Conservation (phyloP, 371 early-diverging fungal species). For the Parasitella parasitica region DNA sequence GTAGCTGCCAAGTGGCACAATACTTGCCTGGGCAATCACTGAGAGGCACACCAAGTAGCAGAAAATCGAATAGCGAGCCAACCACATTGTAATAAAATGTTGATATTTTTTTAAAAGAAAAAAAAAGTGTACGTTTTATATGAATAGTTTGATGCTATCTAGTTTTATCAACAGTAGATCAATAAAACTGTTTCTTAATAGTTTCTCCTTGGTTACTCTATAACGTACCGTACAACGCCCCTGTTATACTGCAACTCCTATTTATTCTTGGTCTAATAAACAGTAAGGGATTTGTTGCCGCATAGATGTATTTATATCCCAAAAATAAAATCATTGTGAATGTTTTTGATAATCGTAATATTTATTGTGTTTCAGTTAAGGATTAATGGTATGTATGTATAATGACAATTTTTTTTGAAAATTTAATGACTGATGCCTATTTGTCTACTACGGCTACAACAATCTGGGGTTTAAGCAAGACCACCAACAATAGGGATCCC, state of each 20-base stretch:
- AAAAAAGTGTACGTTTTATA: neutral
- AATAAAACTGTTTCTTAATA: neutral
- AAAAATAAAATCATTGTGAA: too few species aligned
- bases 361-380: neutral
- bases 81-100: neutral
- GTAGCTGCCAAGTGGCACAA: neutral
- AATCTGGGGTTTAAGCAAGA: neutral
- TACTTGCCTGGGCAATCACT: neutral
- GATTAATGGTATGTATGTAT: neutral
- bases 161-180: too few species aligned
- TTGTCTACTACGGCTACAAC: neutral
- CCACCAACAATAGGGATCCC: neutral
- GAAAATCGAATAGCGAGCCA: neutral
- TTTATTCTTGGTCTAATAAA: neutral
- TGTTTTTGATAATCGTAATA: too few species aligned
- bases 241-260: neutral
- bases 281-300: too few species aligned
- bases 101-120: too few species aligned
- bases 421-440: too few species aligned
- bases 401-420: neutral
- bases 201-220: neutral
- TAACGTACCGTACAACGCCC: too few species aligned
- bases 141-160: neutral
- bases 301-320: too few species aligned
- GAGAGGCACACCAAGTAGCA: neutral